Base-by-base conservation (phyloP, 768 basidiomycete species). In the Chiua virens region DNA sequence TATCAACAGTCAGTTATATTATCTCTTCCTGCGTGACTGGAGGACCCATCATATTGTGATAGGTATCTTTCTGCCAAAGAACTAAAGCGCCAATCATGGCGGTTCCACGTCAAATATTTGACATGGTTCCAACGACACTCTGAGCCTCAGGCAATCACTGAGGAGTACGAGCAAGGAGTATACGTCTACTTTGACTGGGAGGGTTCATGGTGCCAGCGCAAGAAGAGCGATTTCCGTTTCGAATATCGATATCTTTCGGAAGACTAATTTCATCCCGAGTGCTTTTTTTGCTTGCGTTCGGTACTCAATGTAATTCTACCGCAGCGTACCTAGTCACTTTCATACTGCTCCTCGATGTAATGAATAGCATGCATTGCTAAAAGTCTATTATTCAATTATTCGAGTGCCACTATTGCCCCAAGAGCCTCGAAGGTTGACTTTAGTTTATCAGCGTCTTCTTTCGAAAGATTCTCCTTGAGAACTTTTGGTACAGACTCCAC, bases 161-260 rank as follows among this genome's bases (percentile, higher is more conserved):
- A 98, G 61, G 96, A 98, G 68, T 99, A 98, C 69, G 97, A 99
- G 72, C 95, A 98, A 74, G 97, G 97, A 14, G 93, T 97, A 14
- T 99, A 99, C 71, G 90, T 97, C 30, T 99, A 99, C 78, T 98
- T 98, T 70, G 96, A 98, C 72, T 98, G 95, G 95, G 95, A 98
- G 70, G 92, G 92, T 44, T 92, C 90, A 56, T 99, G 96, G 97
- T 97, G 94, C 69, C 93, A 96, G 68, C 81, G 96, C 66, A 92
- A 94, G 77, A 99, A 99, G 79, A 86, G 88, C 65, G 95, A 98
- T 70, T 99, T 98, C 80, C 86, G 93, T 22, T 98, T 92, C 63
- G 89, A 95, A 72, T 96, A 96, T 70, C 90, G 93, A 55, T 95
- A 95, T 75, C 76, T 96, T 48, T 93, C 90, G 3, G 92, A 96